These are phyloP conservation scores for Leptodermis oblonga DNA, from an alignment of 257 asterid genomes.

Conservation along the genomic window DNA sequence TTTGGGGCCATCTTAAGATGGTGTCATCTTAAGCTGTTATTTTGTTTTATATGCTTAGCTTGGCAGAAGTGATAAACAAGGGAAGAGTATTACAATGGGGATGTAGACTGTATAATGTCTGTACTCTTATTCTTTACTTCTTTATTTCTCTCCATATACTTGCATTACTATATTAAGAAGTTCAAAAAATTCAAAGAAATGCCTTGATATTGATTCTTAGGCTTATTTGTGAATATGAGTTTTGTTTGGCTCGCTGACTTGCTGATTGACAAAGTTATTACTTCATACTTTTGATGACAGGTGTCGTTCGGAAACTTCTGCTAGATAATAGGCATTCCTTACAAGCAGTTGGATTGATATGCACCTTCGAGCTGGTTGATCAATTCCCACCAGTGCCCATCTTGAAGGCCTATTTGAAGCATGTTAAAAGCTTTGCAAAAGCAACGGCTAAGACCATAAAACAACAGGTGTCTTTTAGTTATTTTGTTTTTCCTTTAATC, in stretches of 20 bases:
- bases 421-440: background rate
- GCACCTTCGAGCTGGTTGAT: constrained; percentile 23
- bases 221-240: background rate
- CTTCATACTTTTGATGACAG: constrained; percentile 11
- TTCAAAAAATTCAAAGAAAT: background rate
- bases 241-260: background rate
- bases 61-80: no score
- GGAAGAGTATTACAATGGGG: no score
- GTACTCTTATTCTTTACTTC: no score
- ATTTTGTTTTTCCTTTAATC: constrained; percentile 8
- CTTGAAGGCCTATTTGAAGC: constrained; percentile 15
- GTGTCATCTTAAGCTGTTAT: no score
- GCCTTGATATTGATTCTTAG: background rate
- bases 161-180: no score
- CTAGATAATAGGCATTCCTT: constrained; percentile 5
- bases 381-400: constrained; percentile 21
- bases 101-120: no score
- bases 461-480: constrained; percentile 16
- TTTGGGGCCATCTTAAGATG: no score
- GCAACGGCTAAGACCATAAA: background rate
- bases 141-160: no score
- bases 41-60: no score
- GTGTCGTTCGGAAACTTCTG: constrained; percentile 17
- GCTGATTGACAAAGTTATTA: background rate
- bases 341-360: constrained; percentile 18